Evolutionary conservation across 192 early-diverging fungal genomes (phyloP).

Genomic region (Umbelopsis sp.): DNA sequence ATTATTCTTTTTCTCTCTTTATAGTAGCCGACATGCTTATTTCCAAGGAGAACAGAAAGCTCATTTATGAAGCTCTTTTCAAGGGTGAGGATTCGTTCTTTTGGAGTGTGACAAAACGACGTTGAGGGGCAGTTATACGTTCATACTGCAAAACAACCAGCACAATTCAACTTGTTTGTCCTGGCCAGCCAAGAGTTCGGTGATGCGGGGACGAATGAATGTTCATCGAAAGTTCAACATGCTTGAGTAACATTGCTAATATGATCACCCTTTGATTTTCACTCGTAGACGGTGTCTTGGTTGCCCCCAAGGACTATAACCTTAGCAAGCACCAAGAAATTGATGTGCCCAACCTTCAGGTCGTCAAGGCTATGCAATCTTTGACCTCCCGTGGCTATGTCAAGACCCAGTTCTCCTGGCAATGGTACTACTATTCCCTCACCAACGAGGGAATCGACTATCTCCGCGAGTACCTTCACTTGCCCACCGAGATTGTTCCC

Average conservation of each 20-base stretch:
- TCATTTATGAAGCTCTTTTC: slow-evolving; percentile 94
- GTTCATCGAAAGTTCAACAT: background rate
- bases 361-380: slow-evolving; percentile 99
- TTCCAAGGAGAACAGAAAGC: slow-evolving; percentile 95
- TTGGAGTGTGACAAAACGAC: too few species aligned
- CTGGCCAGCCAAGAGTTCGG: slow-evolving; percentile 1
- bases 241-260: background rate
- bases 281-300: slow-evolving; percentile 88
- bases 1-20: too few species aligned
- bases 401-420: slow-evolving; percentile 99
- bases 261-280: slow-evolving; percentile 22
- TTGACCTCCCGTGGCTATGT: slow-evolving; percentile 92
- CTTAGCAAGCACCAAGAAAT: slow-evolving; percentile 93
- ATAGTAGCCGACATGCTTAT: slow-evolving; percentile 83
- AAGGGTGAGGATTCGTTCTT: slow-evolving; percentile 53
- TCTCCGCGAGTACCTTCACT: slow-evolving; percentile 95
- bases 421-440: slow-evolving; percentile 99
- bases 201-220: too few species aligned
- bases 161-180: slow-evolving; percentile 17
- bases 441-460: slow-evolving; percentile 98
- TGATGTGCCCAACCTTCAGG: slow-evolving; percentile 97
- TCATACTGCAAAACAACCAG: background rate
- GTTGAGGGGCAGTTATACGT: too few species aligned
- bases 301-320: slow-evolving; percentile 99
- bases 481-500: slow-evolving; percentile 97